Evolutionary conservation across 2,329 filamentous ascomycete genomes (phyloP).

Genomic region (Lachnellula suecica): DNA sequence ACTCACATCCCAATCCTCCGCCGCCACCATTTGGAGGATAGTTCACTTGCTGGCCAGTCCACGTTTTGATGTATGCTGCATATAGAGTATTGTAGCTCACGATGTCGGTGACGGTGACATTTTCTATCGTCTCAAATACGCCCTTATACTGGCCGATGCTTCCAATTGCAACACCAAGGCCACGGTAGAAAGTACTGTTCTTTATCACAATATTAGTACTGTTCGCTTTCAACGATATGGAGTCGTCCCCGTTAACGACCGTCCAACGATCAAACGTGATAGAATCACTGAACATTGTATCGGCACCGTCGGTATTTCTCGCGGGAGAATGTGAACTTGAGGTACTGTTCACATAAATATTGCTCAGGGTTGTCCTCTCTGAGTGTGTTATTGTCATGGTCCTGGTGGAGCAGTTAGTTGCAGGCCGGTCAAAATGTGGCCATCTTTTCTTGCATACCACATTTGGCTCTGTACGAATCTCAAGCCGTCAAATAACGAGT

Average conservation of each 20-base stretch:
- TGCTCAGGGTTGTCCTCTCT: slow-evolving; percentile 46
- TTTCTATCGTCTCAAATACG: slow-evolving; percentile 47
- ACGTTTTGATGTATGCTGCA: slow-evolving; percentile 55
- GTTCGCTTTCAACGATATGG: slow-evolving; percentile 54
- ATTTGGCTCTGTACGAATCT: slow-evolving; percentile 57
- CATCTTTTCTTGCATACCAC: too few species aligned
- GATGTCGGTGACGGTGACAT: slow-evolving; percentile 48
- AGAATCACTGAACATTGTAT: slow-evolving; percentile 51
- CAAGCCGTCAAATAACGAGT: slow-evolving; percentile 48
- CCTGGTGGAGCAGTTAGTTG: slow-evolving; percentile 16
- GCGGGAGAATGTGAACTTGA: slow-evolving; percentile 21
- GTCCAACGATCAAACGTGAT: slow-evolving; percentile 50
- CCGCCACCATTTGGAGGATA: slow-evolving; percentile 58
- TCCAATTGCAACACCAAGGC: slow-evolving; percentile 53
- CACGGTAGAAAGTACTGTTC: slow-evolving; percentile 47
- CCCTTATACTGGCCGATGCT: slow-evolving; percentile 55
- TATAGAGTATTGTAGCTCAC: slow-evolving; percentile 44
- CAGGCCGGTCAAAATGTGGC: too few species aligned
- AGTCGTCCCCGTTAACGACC: slow-evolving; percentile 52
- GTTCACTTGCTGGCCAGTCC: slow-evolving; percentile 49
- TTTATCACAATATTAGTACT: slow-evolving; percentile 51
- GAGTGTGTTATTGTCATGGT: slow-evolving; percentile 41
- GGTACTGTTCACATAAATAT: slow-evolving; percentile 52
- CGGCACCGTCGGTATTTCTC: slow-evolving; percentile 40
- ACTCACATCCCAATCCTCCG: slow-evolving; percentile 46